A percentile compares a stretch with the other conserved stretches of the same genome.
Evolutionary conservation across 805 yeast species (phyloP).

Genomic region (Candida maris): DNA sequence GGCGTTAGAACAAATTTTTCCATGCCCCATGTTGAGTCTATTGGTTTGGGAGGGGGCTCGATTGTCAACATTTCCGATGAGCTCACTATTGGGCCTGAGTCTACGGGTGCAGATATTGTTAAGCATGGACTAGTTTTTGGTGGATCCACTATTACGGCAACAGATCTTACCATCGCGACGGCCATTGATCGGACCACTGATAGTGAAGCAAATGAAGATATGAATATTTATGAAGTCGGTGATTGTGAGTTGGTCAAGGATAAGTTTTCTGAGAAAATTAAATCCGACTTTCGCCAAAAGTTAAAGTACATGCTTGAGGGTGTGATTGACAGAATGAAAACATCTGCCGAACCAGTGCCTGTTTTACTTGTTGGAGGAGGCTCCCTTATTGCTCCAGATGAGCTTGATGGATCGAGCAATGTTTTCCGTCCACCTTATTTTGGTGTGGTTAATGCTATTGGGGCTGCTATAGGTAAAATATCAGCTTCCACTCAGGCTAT

Average conservation of each 20-base stretch:
- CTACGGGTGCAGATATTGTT: slow-evolving; percentile 41
- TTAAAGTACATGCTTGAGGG: slow-evolving; percentile 32
- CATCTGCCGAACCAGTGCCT: slow-evolving; percentile 38
- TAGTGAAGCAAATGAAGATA: slow-evolving; percentile 28
- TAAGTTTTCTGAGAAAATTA: slow-evolving; percentile 7
- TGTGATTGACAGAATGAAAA: slow-evolving; percentile 43
- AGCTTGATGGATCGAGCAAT: slow-evolving; percentile 36
- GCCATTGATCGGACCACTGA: slow-evolving; percentile 29
- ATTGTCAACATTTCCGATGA: slow-evolving; percentile 30
- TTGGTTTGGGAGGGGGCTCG: slow-evolving; percentile 52
- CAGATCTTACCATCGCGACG: slow-evolving; percentile 40
- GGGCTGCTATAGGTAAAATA: slow-evolving; percentile 45
- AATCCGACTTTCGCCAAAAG: slow-evolving; percentile 4
- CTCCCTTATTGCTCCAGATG: slow-evolving; percentile 40
- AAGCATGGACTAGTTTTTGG: slow-evolving; percentile 39
- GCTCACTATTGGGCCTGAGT: slow-evolving; percentile 44
- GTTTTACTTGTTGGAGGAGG: slow-evolving; percentile 50
- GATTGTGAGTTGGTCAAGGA: slow-evolving; percentile 14
- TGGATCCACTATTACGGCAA: slow-evolving; percentile 38
- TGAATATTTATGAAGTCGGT: slow-evolving; percentile 27
- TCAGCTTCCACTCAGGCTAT: slow-evolving; percentile 26
- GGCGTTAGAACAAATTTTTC: slow-evolving; percentile 49
- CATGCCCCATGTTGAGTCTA: slow-evolving; percentile 48
- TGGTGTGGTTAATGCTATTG: slow-evolving; percentile 47
- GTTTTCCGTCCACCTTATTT: slow-evolving; percentile 39